These are phyloP conservation scores for Westerdykella ornata DNA, from an alignment of 2,329 filamentous ascomycete species.

Conservation along the genomic window DNA sequence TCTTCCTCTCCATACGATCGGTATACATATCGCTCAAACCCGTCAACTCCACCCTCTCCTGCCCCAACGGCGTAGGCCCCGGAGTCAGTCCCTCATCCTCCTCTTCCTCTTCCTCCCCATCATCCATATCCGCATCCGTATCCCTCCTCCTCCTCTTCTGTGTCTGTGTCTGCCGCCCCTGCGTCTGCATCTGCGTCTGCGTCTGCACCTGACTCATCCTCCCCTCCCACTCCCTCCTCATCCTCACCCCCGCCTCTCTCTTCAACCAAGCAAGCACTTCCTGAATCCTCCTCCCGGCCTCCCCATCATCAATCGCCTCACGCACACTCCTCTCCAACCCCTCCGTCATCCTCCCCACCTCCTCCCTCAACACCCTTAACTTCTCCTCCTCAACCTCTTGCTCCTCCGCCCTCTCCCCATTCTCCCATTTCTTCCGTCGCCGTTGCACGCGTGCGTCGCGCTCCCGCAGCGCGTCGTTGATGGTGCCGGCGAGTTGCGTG, in stretches of 20 bases:
- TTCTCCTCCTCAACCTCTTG: conserved; percentile 36
- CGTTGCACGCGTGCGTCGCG: conserved; percentile 34
- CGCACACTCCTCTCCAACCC: conserved; percentile 54
- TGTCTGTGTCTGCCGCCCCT: conserved; percentile 24
- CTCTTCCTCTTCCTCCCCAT: conserved; percentile 35
- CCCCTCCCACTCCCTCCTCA: conserved; percentile 28
- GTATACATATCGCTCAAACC: conserved; percentile 35
- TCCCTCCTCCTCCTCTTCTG: conserved; percentile 34
- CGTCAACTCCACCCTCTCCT: conserved; percentile 26
- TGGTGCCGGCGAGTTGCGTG: conserved; percentile 45
- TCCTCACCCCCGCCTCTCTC: conserved; percentile 26
- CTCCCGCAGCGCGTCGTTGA: conserved; percentile 50
- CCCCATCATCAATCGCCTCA: conserved; percentile 51
- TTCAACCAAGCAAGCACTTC: conserved; percentile 41
- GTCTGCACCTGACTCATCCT: conserved; percentile 35
- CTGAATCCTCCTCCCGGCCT: conserved; percentile 42
- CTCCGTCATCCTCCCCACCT: conserved; percentile 48
- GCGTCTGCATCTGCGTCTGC: conserved; percentile 24
- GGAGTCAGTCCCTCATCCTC: conserved; percentile 36
- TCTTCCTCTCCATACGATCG: conserved; percentile 35
- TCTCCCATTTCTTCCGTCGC: conserved; percentile 30
- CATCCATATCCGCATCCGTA: conserved; percentile 32
- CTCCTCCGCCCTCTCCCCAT: conserved; percentile 31
- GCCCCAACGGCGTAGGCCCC: conserved; percentile 33
- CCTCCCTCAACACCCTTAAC: conserved; percentile 37